A percentile compares a stretch with the other conserved stretches of the same genome.
Evolutionary conservation across 495 filamentous ascomycete species (phyloP).

Genomic region (Aspergillus incahuasiensis): DNA sequence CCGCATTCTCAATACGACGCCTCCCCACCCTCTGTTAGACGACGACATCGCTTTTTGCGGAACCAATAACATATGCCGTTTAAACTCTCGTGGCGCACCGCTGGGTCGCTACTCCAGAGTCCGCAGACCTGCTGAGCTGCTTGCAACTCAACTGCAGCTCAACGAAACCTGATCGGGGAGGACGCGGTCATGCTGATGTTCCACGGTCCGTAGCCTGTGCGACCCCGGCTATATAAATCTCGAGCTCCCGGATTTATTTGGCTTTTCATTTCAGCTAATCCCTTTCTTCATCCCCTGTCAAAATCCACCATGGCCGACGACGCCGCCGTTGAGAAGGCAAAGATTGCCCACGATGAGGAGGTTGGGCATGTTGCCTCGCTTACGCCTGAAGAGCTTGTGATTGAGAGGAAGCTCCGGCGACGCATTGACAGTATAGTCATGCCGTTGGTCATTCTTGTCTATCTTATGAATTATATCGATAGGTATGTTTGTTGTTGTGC

Average conservation of each 20-base stretch:
- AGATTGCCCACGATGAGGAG: constrained; percentile 39
- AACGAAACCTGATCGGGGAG: neutral
- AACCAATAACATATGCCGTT: neutral
- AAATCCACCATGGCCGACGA: constrained; percentile 6
- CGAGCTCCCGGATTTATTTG: neutral
- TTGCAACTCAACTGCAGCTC: neutral
- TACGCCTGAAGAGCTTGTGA: constrained; percentile 39
- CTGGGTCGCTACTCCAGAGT: neutral
- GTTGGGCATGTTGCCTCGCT: constrained; percentile 35
- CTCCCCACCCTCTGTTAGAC: neutral
- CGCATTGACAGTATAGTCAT: constrained; percentile 52
- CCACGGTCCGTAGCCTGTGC: neutral
- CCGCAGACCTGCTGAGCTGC: neutral
- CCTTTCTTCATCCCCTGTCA: neutral
- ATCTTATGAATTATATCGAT: constrained; percentile 56
- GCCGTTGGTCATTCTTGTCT: constrained; percentile 52
- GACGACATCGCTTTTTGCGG: neutral
- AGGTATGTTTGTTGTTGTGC: constrained; percentile 29
- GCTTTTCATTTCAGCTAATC: neutral
- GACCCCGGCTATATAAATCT: neutral
- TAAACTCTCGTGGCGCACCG: neutral
- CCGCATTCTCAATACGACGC: constrained; percentile 8
- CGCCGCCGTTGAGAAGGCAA: constrained; percentile 24
- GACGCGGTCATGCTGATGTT: neutral
- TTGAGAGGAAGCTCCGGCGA: constrained; percentile 43